A percentile compares a stretch with the other conserved stretches of the same genome.
phyloP scores from a whole-genome alignment of 2,329 filamentous ascomycete genomes.

The Thielaviopsis cerberus region DNA sequence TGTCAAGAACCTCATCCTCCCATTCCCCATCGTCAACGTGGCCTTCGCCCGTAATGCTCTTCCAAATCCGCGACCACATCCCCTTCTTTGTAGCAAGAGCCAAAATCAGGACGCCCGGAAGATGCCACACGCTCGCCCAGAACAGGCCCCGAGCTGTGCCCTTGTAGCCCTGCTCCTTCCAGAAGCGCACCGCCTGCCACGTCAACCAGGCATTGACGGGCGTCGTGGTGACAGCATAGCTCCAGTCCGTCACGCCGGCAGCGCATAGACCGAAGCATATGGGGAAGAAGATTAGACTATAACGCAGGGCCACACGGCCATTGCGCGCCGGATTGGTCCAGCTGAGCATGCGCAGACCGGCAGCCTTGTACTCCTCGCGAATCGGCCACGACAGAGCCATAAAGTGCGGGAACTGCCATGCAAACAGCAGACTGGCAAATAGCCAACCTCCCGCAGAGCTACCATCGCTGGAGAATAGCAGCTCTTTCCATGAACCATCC shows the following conservation, averaged over 20 bases:
- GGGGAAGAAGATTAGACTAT: constrained; percentile 70
- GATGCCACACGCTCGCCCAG: constrained; percentile 95
- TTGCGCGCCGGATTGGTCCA: constrained; percentile 81
- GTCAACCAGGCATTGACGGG: constrained; percentile 75
- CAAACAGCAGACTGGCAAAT: constrained; percentile 64
- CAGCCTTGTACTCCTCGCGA: constrained; percentile 66
- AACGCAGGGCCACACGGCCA: constrained; percentile 69
- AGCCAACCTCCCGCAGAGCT: constrained; percentile 68
- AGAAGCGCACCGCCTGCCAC: constrained; percentile 64
- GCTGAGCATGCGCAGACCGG: constrained; percentile 52
- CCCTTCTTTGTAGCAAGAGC: constrained; percentile 89
- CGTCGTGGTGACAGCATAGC: constrained; percentile 62
- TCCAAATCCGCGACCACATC: constrained; percentile 70
- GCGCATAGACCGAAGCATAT: constrained; percentile 67
- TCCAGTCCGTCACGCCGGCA: constrained; percentile 65
- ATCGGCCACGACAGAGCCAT: constrained; percentile 84
- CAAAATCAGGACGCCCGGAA: constrained; percentile 75
- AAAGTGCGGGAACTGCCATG: constrained; percentile 98
- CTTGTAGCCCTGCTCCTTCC: constrained; percentile 55
- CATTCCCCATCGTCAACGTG: constrained; percentile 38
- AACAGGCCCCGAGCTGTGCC: constrained; percentile 73
- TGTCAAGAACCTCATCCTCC: constrained; percentile 36
- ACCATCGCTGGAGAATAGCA: constrained; percentile 48
- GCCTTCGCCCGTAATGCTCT: constrained; percentile 39
- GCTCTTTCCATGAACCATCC: constrained; percentile 57